Evolutionary conservation across 1,284 basidiomycete genomes (phyloP), one percentile per base, ranked within the genome.

Genomic region (Marasmius fiardii): DNA sequence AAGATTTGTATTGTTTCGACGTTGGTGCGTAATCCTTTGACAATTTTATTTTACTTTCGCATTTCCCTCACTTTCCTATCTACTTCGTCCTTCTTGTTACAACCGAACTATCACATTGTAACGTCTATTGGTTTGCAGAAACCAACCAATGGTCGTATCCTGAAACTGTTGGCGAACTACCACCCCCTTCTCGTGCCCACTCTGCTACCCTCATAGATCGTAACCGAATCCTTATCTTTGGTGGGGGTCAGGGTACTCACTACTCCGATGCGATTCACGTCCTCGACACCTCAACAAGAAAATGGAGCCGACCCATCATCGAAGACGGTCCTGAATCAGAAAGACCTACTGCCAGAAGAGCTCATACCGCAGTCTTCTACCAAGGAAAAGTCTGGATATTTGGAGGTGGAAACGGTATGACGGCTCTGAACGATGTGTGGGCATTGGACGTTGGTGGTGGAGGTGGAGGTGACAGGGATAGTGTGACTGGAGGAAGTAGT

Each of bases 361-460:
- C 94, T 2, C 94, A 97, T 69, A 93, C 92, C 0, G 85, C 92
- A 1, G 90, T 94, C 23, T 74, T 86, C 33, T 87, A 92, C 66
- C 76, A 79, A 43, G 80, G 82, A 54, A 88, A 83, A 64, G 79
- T 97, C 0, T 92, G 91, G 75, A 75, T 97, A 2, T 97, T 97
- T 66, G 94, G 94, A 3, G 94, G 95, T 20, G 95, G 94, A 2
- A 95, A 95, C 59, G 94, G 94, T 0, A 79, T 90, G 70, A 85
- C 83, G 18, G 94, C 94, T 1, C 77, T 97, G 58, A 93, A 94
- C 65, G 94, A 97, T 67, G 77, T 96, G 6, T 95, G 93, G 92
- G 84, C 87, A 16, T 76, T 96, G 14, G 93, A 95, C 59, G 81
- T 90, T 0, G 67, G 47, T 26, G 26, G 8, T 33, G 47, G 64